Base-by-base conservation (phyloP, 805 yeast genomes). In the Barnettozyma sp. region DNA sequence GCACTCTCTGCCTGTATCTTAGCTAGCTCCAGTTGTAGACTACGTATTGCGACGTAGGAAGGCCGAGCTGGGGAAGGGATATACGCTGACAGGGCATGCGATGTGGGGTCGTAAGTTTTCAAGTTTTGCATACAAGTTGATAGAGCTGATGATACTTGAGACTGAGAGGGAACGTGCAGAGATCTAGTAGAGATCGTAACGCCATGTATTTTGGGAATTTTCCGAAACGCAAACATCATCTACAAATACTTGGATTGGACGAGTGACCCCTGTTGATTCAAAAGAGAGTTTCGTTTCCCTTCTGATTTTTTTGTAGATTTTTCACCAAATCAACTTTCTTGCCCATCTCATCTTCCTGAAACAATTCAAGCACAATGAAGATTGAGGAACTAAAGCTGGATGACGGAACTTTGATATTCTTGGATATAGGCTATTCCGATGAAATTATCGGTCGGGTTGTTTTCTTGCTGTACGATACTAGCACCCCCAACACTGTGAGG, bases 41-140 rank as follows among this genome's bases (percentile, higher is more conserved):
- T 78, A 25, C 78, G 60, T 22, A 80, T 61, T 0, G 84, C 94
- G 11, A 79, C 41, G 44, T 70, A 80, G 1, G 78, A 69, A 46
- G 77, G 76, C 43, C 78, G 65, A 1, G 79, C 70, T 9, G 76
- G 77, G 23, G 62, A 64, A 3, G 94, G 94, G 20, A 82, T 62
- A 49, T 83, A 81, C 32, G 81, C 80, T 2, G 82, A 71, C 17
- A 84, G 59, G 13, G 84, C 56, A 38, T 71, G 71, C 2, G 88
- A 73, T 8, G 85, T 78, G 13, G 79, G 58, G 55, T 82, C 92
- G 38, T 55, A 62, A 19, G 55, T 60, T 45, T 61, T 68, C 7
- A 79, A 55, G 17, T 23, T 26, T 2, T 19, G 29, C 3, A 26
- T 15, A n/a, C 43, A 35, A 14, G 29, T 26, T 6, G 11, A 18